These are phyloP conservation scores for Lasiosphaeria hispida DNA, from an alignment of 495 filamentous ascomycete species.

Conservation along the genomic window DNA sequence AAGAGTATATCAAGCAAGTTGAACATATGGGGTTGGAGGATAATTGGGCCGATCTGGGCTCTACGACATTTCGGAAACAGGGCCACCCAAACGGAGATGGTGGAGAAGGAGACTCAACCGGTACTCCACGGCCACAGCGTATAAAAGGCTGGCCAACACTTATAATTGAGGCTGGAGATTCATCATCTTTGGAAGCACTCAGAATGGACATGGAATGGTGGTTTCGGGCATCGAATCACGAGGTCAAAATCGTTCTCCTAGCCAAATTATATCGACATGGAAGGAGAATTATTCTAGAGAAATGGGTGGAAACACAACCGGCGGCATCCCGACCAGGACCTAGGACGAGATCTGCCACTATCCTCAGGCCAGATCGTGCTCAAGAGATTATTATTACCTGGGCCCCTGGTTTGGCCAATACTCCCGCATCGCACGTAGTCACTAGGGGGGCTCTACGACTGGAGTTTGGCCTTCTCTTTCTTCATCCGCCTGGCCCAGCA, in stretches of 20 bases:
- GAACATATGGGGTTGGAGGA: neutral
- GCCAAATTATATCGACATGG: neutral
- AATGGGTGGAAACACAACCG: neutral
- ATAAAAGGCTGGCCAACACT: neutral
- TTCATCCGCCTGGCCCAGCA: slow-evolving; percentile 5
- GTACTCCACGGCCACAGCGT: neutral
- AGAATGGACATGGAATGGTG: neutral
- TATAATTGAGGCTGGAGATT: neutral
- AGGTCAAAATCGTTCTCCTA: neutral
- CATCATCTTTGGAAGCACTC: neutral
- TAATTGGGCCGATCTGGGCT: neutral
- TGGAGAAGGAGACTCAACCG: neutral
- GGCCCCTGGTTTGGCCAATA: no score
- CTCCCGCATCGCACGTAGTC: slow-evolving; percentile 8
- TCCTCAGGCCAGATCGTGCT: no score
- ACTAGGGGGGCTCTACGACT: slow-evolving; percentile 11
- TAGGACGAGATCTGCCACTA: no score
- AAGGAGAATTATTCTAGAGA: neutral
- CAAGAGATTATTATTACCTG: no score
- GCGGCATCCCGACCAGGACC: no score
- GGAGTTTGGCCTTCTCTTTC: slow-evolving; percentile 17
- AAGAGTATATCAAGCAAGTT: neutral
- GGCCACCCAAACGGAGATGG: neutral
- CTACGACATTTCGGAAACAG: neutral
- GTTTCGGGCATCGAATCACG: neutral